Evolutionary conservation across 179 eudicot species (phyloP).

Genomic region (Amaranthus tricolor): DNA sequence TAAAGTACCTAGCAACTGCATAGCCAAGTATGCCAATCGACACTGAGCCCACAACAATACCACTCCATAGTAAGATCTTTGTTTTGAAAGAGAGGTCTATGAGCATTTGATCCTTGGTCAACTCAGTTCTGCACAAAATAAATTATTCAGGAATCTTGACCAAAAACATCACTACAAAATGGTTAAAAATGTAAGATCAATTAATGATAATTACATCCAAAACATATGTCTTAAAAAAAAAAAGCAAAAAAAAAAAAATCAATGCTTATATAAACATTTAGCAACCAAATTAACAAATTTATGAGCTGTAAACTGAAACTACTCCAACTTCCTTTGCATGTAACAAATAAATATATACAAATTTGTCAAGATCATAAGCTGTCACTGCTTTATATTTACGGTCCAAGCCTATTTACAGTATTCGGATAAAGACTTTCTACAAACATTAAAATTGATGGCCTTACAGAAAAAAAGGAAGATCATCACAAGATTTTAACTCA

Average conservation of each 20-base stretch:
- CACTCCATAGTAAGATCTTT: slow-evolving; percentile 65
- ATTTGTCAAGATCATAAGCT: no score
- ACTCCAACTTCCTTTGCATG: not conserved
- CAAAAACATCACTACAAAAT: not conserved
- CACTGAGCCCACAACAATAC: slow-evolving; percentile 57
- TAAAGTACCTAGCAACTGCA: slow-evolving; percentile 63
- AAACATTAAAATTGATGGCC: slow-evolving; percentile 19
- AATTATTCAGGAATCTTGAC: not conserved
- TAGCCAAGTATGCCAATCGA: slow-evolving; percentile 73
- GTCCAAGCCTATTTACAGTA: no score
- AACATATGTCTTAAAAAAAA: not conserved
- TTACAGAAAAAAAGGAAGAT: slow-evolving; percentile 87
- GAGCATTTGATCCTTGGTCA: slow-evolving; percentile 78
- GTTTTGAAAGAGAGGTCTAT: slow-evolving; percentile 59
- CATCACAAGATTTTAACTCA: slow-evolving; percentile 68
- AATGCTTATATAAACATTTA: not conserved
- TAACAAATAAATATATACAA: no score
- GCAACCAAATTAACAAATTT: slow-evolving; percentile 12
- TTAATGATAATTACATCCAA: not conserved
- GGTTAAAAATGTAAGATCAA: not conserved
- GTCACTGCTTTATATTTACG: no score
- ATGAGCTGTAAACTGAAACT: not conserved
- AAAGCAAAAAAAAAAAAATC: not conserved
- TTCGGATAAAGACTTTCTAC: not conserved
- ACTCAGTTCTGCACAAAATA: slow-evolving; percentile 50